These are phyloP conservation scores for Amylocarpus encephaloides DNA, from an alignment of 2,329 filamentous ascomycete species.

Conservation along the genomic window DNA sequence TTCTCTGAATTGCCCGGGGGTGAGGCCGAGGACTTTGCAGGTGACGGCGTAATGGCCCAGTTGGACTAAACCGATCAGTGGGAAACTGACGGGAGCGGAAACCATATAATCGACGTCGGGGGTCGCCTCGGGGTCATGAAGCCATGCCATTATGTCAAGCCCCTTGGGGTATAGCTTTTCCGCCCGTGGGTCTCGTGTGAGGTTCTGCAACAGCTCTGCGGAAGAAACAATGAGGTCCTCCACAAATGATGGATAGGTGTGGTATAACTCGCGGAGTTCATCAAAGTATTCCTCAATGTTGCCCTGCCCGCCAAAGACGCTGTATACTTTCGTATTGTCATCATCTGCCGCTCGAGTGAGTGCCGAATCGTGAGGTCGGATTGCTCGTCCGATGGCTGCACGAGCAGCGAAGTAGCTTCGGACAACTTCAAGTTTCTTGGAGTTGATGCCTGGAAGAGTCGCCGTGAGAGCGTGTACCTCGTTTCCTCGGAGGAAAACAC, in stretches of 20 bases:
- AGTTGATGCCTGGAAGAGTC: slow-evolving; percentile 77
- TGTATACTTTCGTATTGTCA: slow-evolving; percentile 78
- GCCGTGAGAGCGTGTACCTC: slow-evolving; percentile 90
- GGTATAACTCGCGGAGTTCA: slow-evolving; percentile 85
- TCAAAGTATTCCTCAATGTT: slow-evolving; percentile 99
- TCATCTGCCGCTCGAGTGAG: slow-evolving; percentile 84
- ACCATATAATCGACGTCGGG: slow-evolving; percentile 93
- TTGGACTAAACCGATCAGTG: slow-evolving; percentile 92
- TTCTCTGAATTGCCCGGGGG: slow-evolving; percentile 82
- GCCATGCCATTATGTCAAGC: slow-evolving; percentile 90
- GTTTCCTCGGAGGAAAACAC: slow-evolving; percentile 88
- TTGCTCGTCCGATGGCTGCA: slow-evolving; percentile 73
- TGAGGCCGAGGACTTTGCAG: slow-evolving; percentile 82
- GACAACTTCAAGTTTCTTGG: slow-evolving; percentile 88
- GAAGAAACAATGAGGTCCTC: slow-evolving; percentile 76
- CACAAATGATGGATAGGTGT: slow-evolving; percentile 85
- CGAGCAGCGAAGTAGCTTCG: slow-evolving; percentile 88
- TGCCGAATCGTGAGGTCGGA: slow-evolving; percentile 90
- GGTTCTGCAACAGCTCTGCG: slow-evolving; percentile 78
- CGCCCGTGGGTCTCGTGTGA: slow-evolving; percentile 76
- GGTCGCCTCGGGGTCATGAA: slow-evolving; percentile 80
- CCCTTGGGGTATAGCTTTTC: slow-evolving; percentile 97
- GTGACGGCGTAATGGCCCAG: slow-evolving; percentile 93
- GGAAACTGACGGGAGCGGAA: slow-evolving; percentile 90
- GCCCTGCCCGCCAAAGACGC: slow-evolving; percentile 92